Percentiles rank a stretch among this genome's conserved stretches.
phyloP scores from a whole-genome alignment of 352 stramenopile species.

The Phytophthora parvispora region DNA sequence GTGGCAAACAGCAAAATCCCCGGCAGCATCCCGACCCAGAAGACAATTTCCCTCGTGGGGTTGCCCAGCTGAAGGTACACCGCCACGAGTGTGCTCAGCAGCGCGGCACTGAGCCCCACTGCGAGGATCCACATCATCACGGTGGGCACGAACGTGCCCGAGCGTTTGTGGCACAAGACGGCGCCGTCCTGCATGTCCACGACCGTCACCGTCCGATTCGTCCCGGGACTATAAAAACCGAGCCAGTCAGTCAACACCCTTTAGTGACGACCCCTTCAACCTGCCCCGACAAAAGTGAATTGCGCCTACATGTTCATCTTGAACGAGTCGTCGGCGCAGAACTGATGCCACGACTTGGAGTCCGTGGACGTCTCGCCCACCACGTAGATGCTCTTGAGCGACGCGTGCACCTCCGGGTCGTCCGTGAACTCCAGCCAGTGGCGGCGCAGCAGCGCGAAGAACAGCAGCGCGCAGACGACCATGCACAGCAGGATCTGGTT shows the following conservation, averaged over 20 bases:
- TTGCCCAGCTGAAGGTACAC: constrained; percentile 78
- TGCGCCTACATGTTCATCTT: constrained; percentile 25
- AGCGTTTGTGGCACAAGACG: constrained; percentile 47
- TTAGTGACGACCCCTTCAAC: not conserved
- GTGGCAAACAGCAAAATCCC: constrained; percentile 59
- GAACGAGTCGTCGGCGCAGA: constrained; percentile 53
- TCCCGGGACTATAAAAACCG: constrained; percentile 26
- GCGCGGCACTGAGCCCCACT: constrained; percentile 52
- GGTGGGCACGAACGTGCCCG: constrained; percentile 32
- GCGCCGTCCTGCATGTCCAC: constrained; percentile 40
- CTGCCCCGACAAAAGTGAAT: not conserved
- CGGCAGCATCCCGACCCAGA: constrained; percentile 65
- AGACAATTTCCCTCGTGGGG: constrained; percentile 69
- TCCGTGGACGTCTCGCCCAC: constrained; percentile 40
- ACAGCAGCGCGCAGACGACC: constrained; percentile 60
- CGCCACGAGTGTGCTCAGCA: constrained; percentile 53
- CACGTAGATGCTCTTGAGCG: constrained; percentile 66
- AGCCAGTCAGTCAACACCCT: not conserved
- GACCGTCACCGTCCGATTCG: constrained; percentile 34
- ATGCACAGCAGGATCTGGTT: constrained; percentile 86
- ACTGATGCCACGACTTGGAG: constrained; percentile 60
- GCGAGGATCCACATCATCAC: constrained; percentile 59
- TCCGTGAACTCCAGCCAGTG: constrained; percentile 71
- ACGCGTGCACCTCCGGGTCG: constrained; percentile 56
- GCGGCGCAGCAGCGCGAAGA: constrained; percentile 68